Conservation (phyloP, 2,329 filamentous ascomycete species). For the Fusarium lateritium region DNA sequence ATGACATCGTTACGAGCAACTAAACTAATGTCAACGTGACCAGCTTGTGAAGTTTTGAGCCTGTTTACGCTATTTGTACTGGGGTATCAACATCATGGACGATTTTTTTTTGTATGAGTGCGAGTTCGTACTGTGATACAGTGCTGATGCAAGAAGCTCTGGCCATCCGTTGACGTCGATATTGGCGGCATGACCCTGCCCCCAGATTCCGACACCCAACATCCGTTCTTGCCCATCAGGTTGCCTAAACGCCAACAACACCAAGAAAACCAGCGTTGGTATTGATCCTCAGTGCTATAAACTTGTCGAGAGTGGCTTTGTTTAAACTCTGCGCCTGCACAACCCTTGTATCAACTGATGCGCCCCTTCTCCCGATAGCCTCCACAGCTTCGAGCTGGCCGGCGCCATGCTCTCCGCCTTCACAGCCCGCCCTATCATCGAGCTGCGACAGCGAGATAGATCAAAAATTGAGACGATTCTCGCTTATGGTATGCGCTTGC, state of each 20-base stretch:
- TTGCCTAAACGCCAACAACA: conserved; percentile 18
- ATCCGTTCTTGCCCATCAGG: conserved; percentile 9
- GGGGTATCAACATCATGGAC: not conserved
- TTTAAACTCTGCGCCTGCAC: conserved; percentile 3
- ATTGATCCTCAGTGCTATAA: not conserved
- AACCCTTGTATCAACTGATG: conserved; percentile 48
- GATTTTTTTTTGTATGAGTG: conserved; percentile 10
- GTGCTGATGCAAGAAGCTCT: conserved; percentile 46
- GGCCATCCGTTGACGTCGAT: conserved; percentile 53
- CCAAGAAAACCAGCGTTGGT: conserved; percentile 5
- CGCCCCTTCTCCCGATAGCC: conserved; percentile 49
- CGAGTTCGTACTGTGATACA: conserved; percentile 44
- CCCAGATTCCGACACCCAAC: conserved; percentile 31
- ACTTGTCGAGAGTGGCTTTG: conserved; percentile 3
- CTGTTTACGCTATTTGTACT: too few relatives aligned
- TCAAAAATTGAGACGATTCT: conserved; percentile 97
- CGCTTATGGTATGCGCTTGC: conserved; percentile 78
- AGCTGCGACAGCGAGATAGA: conserved; percentile 96
- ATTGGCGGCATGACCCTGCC: conserved; percentile 38
- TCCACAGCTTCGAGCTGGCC: conserved; percentile 59
- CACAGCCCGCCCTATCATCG: conserved; percentile 94
- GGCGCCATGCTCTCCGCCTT: conserved; percentile 94
- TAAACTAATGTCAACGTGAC: not conserved
- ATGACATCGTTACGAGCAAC: not conserved
- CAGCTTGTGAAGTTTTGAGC: not conserved